Base-by-base conservation (phyloP, 495 filamentous ascomycete genomes). In the Baudoinia panamericana region DNA sequence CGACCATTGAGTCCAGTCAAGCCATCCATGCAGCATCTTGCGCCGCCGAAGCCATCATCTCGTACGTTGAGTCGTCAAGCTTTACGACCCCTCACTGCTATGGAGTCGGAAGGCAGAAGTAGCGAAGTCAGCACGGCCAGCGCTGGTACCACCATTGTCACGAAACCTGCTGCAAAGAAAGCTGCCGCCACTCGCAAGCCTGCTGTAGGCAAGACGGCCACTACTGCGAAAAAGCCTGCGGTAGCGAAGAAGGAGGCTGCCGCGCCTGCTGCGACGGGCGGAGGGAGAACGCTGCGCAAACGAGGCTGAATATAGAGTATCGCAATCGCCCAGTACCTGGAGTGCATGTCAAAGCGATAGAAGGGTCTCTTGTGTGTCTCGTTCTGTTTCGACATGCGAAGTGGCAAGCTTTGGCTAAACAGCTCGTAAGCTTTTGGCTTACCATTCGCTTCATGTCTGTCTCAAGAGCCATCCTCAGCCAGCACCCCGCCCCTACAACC, bases 1-100 rank as follows among this genome's bases (percentile, higher is more conserved):
- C 16, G 22, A 9, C 70, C 69, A 6, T 62, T 65, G 12, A 76
- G 50, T 63, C 65, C 6, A 18, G 30, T 17, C n/a, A 36, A 38
- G 36, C 20, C 5, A 19, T 30, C 19, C 17, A 36, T 13, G 18
- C 45, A 22, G 20, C 30, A 23, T 5, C 23, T 15, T 35, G 26
- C 36, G 15, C 37, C 29, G 11, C 34, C 38, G 38, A 54, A 32
- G 9, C 35, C 33, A 33, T 24, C 38, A 6, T 13, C 48, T 21
- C 41, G 30, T 5, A 23, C 52, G 15, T 23, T 41, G 18, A 43
- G 35, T 22, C 46, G 37, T 19, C 36, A 50, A 31, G 18, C 54
- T 5, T 25, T 36, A 12, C 35, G 24, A 26, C 35, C 5, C 7
- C 24, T 2, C 3, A 20, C 13, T 2, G 30, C 20, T 15, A 21